Base-by-base conservation (phyloP, 2,329 filamentous ascomycete genomes). In the Aspergillus thermomutatus region DNA sequence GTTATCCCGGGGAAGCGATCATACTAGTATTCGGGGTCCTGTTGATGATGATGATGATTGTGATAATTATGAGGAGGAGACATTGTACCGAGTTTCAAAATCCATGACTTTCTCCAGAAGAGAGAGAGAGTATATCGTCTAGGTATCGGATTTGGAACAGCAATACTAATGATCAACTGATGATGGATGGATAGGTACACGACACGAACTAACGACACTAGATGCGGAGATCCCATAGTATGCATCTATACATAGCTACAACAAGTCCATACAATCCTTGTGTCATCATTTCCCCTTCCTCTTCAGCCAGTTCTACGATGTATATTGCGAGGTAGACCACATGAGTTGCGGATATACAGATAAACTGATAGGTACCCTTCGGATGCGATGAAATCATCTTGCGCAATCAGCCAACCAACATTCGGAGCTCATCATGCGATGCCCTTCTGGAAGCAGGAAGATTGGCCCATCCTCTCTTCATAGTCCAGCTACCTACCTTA, bases 381-480 rank as follows among this genome's bases (percentile, higher is more conserved):
- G 14, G 3, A 11, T 4, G 17, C 9, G n/a, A 45, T 45, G 41
- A 45, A 19, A 10, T 45, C 50, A 56, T 25, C 19, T 8, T 27
- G 27, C 43, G 14, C 31, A 37, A 37, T 37, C 31, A 25, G 37
- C 47, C 21, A 40, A 41, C 49, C 28, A 56, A 40, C 31, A 34
- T n/a, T 31, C 25, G 21, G 23, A 19, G 8, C 9, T 31, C 40
- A 43, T 56, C 57, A 59, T 54, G 54, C 54, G 37, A 59, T 49
- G 45, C 43, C 46, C 52, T 55, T 37, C 57, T 52, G 51, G 52
- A 57, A 57, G 43, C 45, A 54, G 51, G 19, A 40, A 46, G 53
- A 26, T 41, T 27, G n/a, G 51, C 48, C 49, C 47, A 46, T 46
- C 54, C 49, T 46, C 47, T 48, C 4, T 41, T 48, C 27, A 45